phyloP scores from a whole-genome alignment of 2,329 filamentous ascomycete species.

The Juglanconis sp. region DNA sequence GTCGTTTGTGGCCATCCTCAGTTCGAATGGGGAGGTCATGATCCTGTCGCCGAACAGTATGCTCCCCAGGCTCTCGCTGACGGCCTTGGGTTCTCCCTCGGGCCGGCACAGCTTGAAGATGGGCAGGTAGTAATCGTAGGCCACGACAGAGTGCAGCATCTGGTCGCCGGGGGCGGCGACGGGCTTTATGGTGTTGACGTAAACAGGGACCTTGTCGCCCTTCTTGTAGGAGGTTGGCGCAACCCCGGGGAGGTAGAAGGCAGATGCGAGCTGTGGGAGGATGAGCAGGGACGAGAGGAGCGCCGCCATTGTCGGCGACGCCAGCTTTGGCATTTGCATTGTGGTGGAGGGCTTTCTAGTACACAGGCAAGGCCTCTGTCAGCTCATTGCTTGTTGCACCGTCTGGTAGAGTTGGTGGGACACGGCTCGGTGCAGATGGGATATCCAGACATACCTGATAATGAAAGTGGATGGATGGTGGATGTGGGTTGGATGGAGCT shows the following conservation, averaged over 20 bases:
- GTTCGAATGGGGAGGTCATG: constrained; percentile 89
- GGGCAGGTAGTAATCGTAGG: constrained; percentile 93
- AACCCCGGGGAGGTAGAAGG: constrained; percentile 95
- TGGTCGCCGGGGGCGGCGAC: constrained; percentile 73
- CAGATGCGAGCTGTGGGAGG: constrained; percentile 55
- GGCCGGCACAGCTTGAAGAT: constrained; percentile 87
- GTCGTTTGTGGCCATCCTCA: constrained; percentile 84
- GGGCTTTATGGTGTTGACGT: constrained; percentile 90
- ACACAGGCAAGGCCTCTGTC: not conserved
- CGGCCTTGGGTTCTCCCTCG: constrained; percentile 69
- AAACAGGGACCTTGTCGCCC: constrained; percentile 77
- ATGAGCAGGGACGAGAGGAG: constrained; percentile 49
- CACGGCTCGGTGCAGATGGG: not conserved
- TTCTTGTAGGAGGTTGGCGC: constrained; percentile 87
- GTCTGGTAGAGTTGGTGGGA: not conserved
- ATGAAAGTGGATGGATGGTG: not conserved
- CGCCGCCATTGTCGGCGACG: constrained; percentile 43
- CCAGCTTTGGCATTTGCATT: constrained; percentile 45
- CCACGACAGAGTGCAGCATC: constrained; percentile 85
- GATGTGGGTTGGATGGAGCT: not conserved
- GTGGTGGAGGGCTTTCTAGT: not conserved
- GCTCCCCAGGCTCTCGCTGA: constrained; percentile 88
- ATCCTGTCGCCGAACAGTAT: constrained; percentile 97
- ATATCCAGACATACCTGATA: not conserved
- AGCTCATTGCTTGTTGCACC: not conserved